Evolutionary conservation across 1,139 yeast species (phyloP), one percentile per base, ranked within the genome.

Genomic region (Saccharomyces hybrid): DNA sequence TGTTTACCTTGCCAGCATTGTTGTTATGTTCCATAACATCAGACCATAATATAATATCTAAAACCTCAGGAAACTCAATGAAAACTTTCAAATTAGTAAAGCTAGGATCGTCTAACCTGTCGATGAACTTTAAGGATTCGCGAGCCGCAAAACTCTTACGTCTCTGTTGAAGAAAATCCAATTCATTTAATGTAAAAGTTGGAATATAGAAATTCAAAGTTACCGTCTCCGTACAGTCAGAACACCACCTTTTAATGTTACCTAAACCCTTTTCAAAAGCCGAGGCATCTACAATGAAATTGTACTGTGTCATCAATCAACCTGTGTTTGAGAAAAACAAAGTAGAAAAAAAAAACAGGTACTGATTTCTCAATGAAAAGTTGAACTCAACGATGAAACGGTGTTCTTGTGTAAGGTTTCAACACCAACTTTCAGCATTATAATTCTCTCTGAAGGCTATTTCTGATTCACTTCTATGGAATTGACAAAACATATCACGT

Each of bases 241-340:
- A 46, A 50, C 61, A 61, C 71, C 70, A 67, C 52, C 67, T 59
- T 48, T 61, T 62, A 34, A 67, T 61, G 53, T 66, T 66, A 1
- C 71, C 71, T 42, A 67, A 53, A 20, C 70, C 71, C 51, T 62
- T 65, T 55, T 67, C 69, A 48, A 67, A 63, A 7, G 69, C 62
- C 8, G 69, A 65, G 4, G 70, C 67, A 50, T 67, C 71, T 25
- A 67, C 51, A 20, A 67, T 64, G 53, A 66, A 66, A 53, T 67
- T 62, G 51, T 66, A 64, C 46, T 56, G 57, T 42, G 57, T 56
- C 59, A 57, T 60, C 38, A 16, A 16, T 16, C 16, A 46, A 46
- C 48, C 16, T 25, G 20, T 47, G 2, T 27, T 23, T 47, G 34
- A 47, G 14, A 8, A 5, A 27, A 16, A n/a, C 28, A 27, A 46